phyloP scores from a whole-genome alignment of 306 rosid species.

The Rosa lucieae region DNA sequence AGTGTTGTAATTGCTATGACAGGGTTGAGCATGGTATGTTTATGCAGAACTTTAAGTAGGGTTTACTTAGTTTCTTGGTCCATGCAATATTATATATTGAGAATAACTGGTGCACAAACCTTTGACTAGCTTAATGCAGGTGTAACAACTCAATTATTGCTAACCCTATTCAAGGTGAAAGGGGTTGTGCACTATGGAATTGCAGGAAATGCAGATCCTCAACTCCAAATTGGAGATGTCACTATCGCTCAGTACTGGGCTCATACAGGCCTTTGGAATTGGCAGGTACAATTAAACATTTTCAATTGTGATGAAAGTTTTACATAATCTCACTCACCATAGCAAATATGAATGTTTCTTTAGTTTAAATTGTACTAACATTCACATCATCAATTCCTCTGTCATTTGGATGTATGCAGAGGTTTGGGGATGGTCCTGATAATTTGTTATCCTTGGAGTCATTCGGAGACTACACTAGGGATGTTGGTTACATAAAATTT shows the following conservation, averaged over 20 bases:
- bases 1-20: conserved; percentile 61
- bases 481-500: conserved; percentile 48
- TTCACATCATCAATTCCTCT: background rate
- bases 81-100: background rate
- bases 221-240: conserved; percentile 73
- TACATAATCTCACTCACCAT: background rate
- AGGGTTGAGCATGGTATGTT: conserved; percentile 66
- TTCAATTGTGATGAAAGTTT: background rate
- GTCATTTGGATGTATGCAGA: conserved; percentile 29
- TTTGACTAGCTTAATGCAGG: conserved; percentile 67
- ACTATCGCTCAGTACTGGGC: conserved; percentile 74
- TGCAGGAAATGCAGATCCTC: conserved; percentile 74
- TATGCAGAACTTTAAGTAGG: background rate
- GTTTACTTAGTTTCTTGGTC: background rate
- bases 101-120: background rate
- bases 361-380: background rate
- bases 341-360: background rate
- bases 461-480: conserved; percentile 57
- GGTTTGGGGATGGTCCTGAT: conserved; percentile 54
- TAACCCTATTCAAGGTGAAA: conserved; percentile 49
- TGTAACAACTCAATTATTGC: conserved; percentile 57
- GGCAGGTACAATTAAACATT: conserved; percentile 56
- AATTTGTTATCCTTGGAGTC: conserved; percentile 52
- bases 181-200: conserved; percentile 73
- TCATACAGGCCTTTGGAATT: conserved; percentile 79